Base-by-base conservation (phyloP, 306 rosid species). In the Alnus rubra region DNA sequence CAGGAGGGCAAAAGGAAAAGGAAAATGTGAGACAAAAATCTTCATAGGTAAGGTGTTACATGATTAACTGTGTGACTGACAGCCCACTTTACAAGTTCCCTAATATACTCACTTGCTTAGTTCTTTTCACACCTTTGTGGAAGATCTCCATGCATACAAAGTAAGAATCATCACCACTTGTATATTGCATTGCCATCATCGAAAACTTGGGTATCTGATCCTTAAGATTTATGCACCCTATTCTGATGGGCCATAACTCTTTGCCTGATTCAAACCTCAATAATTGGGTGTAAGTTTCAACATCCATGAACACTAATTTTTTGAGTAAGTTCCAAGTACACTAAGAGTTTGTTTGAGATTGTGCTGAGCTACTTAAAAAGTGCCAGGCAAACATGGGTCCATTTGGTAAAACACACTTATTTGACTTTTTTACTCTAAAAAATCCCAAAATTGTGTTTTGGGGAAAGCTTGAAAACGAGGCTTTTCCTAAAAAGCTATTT, bases 141-240 rank as follows among this genome's bases (percentile, higher is more conserved):
- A 81, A 49, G 62, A 83, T 80, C 87, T 90, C 93, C 82, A 80
- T 13, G 87, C 91, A 89, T 67, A 92, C 76, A 76, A 94, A 94
- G 86, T 88, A 83, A 81, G 81, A 84, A 77, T 92, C 94, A 16
- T 86, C 89, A 28, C 75, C 74, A 2, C 82, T 84, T 35, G 90
- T 80, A 69, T 85, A 80, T 56, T 79, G 83, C 88, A 94, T 87
- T 15, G 88, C 86, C 86, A 84, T 82, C 85, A 89, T 83, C 19
- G 97, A 90, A 86, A 91, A 86, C 74, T 86, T 80, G 10, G 97
- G 87, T 76, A 92, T 79, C 71, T 81, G 92, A 76, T 82, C 69
- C 79, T 85, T 84, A 58, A 86, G 87, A 85, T 85, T 86, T 71
- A 92, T 80, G 89, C 89, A 88, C 69, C 98, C 98, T 74, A 92